A percentile compares a stretch with the other conserved stretches of the same genome.
Evolutionary conservation across 2,329 filamentous ascomycete genomes (phyloP).

Genomic region (Talaromyces piceae): DNA sequence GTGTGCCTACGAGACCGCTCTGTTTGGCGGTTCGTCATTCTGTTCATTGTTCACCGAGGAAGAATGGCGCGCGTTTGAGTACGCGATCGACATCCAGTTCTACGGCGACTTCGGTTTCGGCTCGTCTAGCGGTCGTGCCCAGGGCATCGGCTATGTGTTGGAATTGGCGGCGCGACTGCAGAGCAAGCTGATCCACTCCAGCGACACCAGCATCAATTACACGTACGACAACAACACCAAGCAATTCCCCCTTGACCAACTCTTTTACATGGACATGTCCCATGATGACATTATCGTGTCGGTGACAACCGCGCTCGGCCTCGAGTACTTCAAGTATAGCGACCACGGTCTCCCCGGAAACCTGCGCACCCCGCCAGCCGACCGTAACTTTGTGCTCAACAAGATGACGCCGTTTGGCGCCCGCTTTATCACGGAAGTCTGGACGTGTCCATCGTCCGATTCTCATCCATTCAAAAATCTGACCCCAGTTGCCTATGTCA

Average conservation of each 20-base stretch:
- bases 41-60: slow-evolving; percentile 48
- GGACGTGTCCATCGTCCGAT: slow-evolving; percentile 37
- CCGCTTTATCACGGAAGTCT: slow-evolving; percentile 49
- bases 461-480: slow-evolving; percentile 25
- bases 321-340: slow-evolving; percentile 44
- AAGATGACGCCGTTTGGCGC: slow-evolving; percentile 50
- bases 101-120: slow-evolving; percentile 41
- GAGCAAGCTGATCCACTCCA: slow-evolving; percentile 40
- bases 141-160: slow-evolving; percentile 47
- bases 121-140: slow-evolving; percentile 45
- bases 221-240: slow-evolving; percentile 40
- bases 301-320: slow-evolving; percentile 44
- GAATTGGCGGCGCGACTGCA: slow-evolving; percentile 45
- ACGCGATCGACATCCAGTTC: slow-evolving; percentile 46
- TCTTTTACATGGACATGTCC: slow-evolving; percentile 47
- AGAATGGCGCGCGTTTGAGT: slow-evolving; percentile 50
- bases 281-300: slow-evolving; percentile 49
- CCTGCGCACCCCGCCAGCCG: slow-evolving; percentile 37
- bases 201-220: slow-evolving; percentile 47
- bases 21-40: slow-evolving; percentile 45
- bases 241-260: slow-evolving; percentile 42
- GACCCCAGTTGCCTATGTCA: slow-evolving; percentile 26
- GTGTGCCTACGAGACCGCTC: slow-evolving; percentile 49
- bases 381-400: slow-evolving; percentile 40
- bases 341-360: slow-evolving; percentile 19